Base-by-base conservation (phyloP, 257 asterid species). In the Anisodus tanguticus region DNA sequence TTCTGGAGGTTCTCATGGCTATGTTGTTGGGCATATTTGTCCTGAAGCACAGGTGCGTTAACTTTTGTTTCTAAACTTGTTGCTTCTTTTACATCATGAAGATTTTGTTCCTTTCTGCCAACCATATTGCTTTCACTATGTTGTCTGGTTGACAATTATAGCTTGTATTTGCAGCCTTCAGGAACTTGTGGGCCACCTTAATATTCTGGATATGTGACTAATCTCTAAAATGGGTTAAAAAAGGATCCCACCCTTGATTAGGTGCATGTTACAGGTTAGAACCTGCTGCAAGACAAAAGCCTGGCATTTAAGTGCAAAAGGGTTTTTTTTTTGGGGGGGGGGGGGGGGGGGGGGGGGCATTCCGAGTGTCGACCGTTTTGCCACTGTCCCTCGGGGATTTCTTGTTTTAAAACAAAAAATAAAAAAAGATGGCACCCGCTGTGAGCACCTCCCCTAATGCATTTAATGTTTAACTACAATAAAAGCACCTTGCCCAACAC, bases 1-100 rank as follows among this genome's bases (percentile, higher is more conserved):
- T 92, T 96, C 99, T 45, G 99, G 99, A 86, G 99, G 98, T 76
- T 96, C 99, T 6, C 99, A 96, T 74, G 99, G 99, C 81, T 96
- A 91, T 85, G 99, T 96, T 37, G 97, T 96, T 37, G 99, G 99
- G 11, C 99, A 96, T 87, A 91, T 96, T 74, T 96, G 95, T 86
- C 99, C 99, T 4, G 99, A 96, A 90, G 98, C 99, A 77, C 99
- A 96, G 97, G 99, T 94, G 80, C 71, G 47, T 82, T 86, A 6
- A 45, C 47, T 71, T 84, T 37, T 43, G 59, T 70, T 9, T 54
- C 53, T 82, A 45, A 47, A 22, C 13, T 76, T 37, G 19, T 17
- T 76, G 35, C 62, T 49, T 49, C 45, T 49, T 74, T 31, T 49
- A 49, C 22, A 22, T 49, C 62, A 74, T 74, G 80, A 6, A 72